Base-by-base conservation (phyloP, 345 rosid species). In the Salix suchowensis region DNA sequence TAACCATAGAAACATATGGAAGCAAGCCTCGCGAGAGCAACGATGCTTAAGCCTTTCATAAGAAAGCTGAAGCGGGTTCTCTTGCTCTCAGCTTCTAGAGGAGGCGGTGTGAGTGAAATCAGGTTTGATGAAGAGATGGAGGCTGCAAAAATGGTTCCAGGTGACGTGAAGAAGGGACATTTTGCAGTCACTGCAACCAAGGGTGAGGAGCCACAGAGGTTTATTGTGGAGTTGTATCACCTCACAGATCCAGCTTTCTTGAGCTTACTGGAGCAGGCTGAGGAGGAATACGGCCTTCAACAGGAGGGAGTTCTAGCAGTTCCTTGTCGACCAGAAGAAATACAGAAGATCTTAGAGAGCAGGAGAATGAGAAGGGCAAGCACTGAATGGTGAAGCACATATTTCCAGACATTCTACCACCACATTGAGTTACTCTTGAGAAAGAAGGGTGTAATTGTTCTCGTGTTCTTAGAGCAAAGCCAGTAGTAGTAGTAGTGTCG, bases 241-340 rank as follows among this genome's bases (percentile, higher is more conserved):
- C 85, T 89, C 55, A 80, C 65, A 40, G 78, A 78, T 71, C 89
- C 92, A 37, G 87, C 76, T 70, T 89, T 90, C 76, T 64, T 81
- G 82, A 84, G 72, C 42, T 54, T 89, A 71, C 79, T 92, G n/a
- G 79, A 87, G 67, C 78, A 81, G 30, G 90, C 90, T 19, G 61
- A 82, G 75, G 89, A 90, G 16, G 92, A 90, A 74, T 90, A 84
- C 30, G 89, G 89, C 13, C 85, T 85, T 74, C 84, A 84, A 30
- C 88, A 75, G 14, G 73, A 70, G 52, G 88, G 85, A 46, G 86
- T 88, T 81, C 79, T 85, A 39, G 82, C 81, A 24, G 77, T 88
- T 37, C 89, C 90, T 19, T 88, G 95, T 74, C 88, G 62, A 74
- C 92, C 95, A 4, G 90, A 89, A 79, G 91, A 85, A 79, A 67